phyloP scores from a whole-genome alignment of 1,284 basidiomycete species.

The Pisolithus thermaeus region DNA sequence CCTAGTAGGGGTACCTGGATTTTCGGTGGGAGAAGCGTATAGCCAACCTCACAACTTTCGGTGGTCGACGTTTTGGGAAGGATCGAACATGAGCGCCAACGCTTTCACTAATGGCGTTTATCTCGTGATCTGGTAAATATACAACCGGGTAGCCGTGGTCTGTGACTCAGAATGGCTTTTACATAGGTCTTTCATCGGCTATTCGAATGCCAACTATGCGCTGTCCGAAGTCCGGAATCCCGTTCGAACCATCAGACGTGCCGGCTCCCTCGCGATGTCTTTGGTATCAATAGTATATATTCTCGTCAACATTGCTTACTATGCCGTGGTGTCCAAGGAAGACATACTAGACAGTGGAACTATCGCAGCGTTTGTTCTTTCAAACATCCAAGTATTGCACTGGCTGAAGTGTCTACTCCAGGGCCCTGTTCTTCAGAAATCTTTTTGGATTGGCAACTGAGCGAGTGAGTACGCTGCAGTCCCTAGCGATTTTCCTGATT shows the following conservation, averaged over 20 bases:
- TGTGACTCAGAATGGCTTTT: background rate
- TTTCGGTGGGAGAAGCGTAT: conserved; percentile 39
- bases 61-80: conserved; percentile 53
- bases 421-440: conserved; percentile 64
- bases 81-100: conserved; percentile 42
- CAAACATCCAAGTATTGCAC: background rate
- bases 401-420: conserved; percentile 16
- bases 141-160: background rate
- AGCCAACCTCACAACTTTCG: conserved; percentile 45
- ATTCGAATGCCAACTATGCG: conserved; percentile 67
- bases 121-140: conserved; percentile 55
- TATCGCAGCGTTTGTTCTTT: conserved; percentile 50
- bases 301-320: conserved; percentile 63
- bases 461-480: conserved; percentile 32
- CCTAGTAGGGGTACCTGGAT: conserved; percentile 42
- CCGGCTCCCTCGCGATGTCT: conserved; percentile 58
- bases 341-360: conserved; percentile 58
- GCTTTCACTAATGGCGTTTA: conserved; percentile 59
- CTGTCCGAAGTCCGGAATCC: conserved; percentile 64
- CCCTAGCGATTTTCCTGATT: background rate
- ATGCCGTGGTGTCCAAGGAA: conserved; percentile 58
- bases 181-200: conserved; percentile 61
- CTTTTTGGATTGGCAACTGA: conserved; percentile 56
- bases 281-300: conserved; percentile 52
- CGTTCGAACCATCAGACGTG: conserved; percentile 58